phyloP scores from a whole-genome alignment of 176 grass and related monocot genomes.

The Leersia perrieri region DNA sequence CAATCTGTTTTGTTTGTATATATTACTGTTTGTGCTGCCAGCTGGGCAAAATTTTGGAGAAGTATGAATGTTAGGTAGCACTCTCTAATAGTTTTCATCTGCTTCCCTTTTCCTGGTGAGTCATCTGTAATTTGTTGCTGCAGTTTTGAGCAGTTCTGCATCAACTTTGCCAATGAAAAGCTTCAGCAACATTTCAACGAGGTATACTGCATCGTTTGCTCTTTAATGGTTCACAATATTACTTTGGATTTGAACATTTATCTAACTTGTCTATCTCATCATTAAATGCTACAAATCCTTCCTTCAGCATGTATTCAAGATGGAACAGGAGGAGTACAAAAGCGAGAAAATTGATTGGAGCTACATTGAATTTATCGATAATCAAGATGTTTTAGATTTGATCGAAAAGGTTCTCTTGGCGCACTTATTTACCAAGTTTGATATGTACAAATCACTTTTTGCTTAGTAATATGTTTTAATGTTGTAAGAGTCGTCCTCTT shows the following conservation, averaged over 20 bases:
- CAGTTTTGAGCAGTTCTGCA: conserved; percentile 99
- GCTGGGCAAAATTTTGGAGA: background rate
- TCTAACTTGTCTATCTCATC: conserved; percentile 25
- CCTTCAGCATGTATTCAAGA: conserved; percentile 96
- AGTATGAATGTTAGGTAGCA: no score
- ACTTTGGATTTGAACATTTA: conserved; percentile 7
- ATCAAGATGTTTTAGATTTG: conserved; percentile 99
- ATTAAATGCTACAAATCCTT: conserved; percentile 29
- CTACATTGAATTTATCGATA: conserved; percentile 99
- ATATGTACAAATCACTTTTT: background rate
- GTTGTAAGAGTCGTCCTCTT: background rate
- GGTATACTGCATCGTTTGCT: conserved; percentile 34
- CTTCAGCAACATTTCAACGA: conserved; percentile 99
- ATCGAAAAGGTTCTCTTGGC: conserved; percentile 84
- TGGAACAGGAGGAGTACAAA: conserved; percentile 99
- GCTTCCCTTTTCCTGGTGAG: background rate
- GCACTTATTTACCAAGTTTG: background rate
- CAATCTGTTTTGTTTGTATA: background rate
- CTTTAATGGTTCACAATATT: background rate
- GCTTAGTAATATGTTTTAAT: conserved; percentile 19
- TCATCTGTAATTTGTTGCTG: conserved; percentile 29
- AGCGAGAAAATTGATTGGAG: conserved; percentile 97
- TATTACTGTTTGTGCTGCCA: background rate
- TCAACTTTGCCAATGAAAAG: conserved; percentile 99
- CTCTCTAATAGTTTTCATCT: no score